phyloP scores from a whole-genome alignment of 768 basidiomycete species.

The Suillus fuscotomentosus region DNA sequence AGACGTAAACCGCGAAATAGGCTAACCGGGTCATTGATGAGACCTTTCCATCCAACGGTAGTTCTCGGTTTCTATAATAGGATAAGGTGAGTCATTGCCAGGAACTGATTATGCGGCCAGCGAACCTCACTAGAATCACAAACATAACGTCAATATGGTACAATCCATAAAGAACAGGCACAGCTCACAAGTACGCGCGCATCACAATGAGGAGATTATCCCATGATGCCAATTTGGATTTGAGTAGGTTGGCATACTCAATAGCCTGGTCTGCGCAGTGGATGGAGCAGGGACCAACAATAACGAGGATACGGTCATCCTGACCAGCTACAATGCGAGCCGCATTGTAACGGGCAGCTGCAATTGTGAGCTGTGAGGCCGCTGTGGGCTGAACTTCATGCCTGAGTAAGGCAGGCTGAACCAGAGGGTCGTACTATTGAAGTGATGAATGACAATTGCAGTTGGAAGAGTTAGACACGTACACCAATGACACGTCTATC shows the following conservation, averaged over 20 bases:
- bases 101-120: background rate
- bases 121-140: constrained; percentile 37
- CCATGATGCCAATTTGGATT: constrained; percentile 62
- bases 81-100: constrained; percentile 11
- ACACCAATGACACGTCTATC: constrained; percentile 81
- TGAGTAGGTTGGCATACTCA: constrained; percentile 75
- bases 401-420: constrained; percentile 87
- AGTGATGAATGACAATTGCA: constrained; percentile 9
- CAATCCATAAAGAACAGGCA: constrained; percentile 4
- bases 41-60: constrained; percentile 97
- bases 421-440: constrained; percentile 88
- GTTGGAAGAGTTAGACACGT: constrained; percentile 24
- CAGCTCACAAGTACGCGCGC: constrained; percentile 94
- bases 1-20: background rate
- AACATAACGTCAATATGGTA: constrained; percentile 29
- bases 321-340: constrained; percentile 80
- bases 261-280: constrained; percentile 86
- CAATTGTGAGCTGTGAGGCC: constrained; percentile 71
- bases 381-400: constrained; percentile 77
- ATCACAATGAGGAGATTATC: constrained; percentile 87
- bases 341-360: constrained; percentile 72
- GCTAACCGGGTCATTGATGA: constrained; percentile 79
- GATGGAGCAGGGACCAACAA: constrained; percentile 96
- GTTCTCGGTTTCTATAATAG: constrained; percentile 83
- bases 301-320: constrained; percentile 83